Evolutionary conservation across 2,329 filamentous ascomycete genomes (phyloP), one percentile per base, ranked within the genome.

Genomic region (Pseudogymnoascus destructans): DNA sequence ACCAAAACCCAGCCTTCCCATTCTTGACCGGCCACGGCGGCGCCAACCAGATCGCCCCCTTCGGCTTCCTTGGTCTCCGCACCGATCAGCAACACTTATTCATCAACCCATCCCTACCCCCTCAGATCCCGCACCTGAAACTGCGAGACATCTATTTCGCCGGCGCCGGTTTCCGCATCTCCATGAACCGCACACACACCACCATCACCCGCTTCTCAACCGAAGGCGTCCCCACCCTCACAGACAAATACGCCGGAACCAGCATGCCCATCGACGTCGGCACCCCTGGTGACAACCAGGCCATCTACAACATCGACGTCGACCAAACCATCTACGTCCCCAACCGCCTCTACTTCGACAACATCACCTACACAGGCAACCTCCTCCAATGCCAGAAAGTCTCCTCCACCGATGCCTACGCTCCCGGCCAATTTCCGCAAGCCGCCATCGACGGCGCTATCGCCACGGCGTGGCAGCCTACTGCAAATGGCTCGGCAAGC

Each of bases 1-100:
- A 85, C 80, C 0, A 80, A 6, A 56, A 85, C 60, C 82, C 83
- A 0, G 83, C 82, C 0, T 86, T 77, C 65, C 84, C 85, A 0
- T 88, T 88, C 72, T 70, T 87, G 21, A 88, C 85, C 0, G 85
- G 85, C 3, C 80, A 85, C 65, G 85, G 85, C 17, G 85, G 85
- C 57, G 79, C 82, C 11, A 79, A 86, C 62, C 84, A 86, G 67
- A 79, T 87, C 21, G 79, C 78, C 0, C 74, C 85, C 1, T 86
- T 83, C 63, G 85, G 84, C 0, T 87, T 84, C 66, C 75, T 87
- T 0, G 84, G 85, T 1, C 73, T 86, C 3, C 77, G 82, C 10
- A 72, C 84, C 1, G 74, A 79, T 52, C 74, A 82, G 1, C 79
- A 82, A 60, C 74, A 75, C 13, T 70, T 82, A n/a, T 77, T 84